These are phyloP conservation scores for Farysia itapuensis DNA, from an alignment of 1,284 basidiomycete species.

Conservation along the genomic window DNA sequence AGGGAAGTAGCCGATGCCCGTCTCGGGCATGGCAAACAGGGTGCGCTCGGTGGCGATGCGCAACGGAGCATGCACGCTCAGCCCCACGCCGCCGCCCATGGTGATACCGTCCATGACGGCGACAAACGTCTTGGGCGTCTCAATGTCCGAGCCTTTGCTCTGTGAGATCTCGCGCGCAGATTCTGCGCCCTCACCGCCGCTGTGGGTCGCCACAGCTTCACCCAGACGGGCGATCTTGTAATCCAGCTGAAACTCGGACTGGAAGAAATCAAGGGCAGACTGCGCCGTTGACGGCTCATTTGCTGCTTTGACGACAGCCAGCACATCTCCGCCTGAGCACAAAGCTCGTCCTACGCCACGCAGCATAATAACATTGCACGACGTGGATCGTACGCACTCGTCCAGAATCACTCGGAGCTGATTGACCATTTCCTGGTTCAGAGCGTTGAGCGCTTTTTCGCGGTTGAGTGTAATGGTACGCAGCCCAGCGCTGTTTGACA, in stretches of 20 bases:
- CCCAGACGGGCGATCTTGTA: conserved; percentile 71
- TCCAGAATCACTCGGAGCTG: conserved; percentile 73
- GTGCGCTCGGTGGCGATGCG: conserved; percentile 93
- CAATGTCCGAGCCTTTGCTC: conserved; percentile 24
- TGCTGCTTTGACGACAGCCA: conserved; percentile 62
- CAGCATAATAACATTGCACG: conserved; percentile 47
- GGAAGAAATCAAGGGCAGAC: conserved; percentile 80
- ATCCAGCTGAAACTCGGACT: conserved; percentile 89
- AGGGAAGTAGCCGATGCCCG: conserved; percentile 65
- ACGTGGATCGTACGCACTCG: conserved; percentile 62
- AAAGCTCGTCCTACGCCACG: conserved; percentile 75
- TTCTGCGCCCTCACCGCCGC: conserved; percentile 58
- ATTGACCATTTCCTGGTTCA: conserved; percentile 80
- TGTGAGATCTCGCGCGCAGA: conserved; percentile 18
- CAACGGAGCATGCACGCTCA: conserved; percentile 84
- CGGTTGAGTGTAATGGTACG: conserved; percentile 80
- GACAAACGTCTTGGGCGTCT: conserved; percentile 73
- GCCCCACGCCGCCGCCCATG: conserved; percentile 97
- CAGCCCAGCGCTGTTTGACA: conserved; percentile 37
- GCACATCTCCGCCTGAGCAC: conserved; percentile 93
- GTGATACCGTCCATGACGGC: conserved; percentile 67
- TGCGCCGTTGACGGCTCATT: conserved; percentile 58
- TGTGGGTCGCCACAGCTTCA: conserved; percentile 62
- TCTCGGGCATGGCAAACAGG: conserved; percentile 77
- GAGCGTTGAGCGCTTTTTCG: conserved; percentile 79